These are phyloP conservation scores for Phylloporus sp. DNA, from an alignment of 768 basidiomycete genomes.

Conservation along the genomic window DNA sequence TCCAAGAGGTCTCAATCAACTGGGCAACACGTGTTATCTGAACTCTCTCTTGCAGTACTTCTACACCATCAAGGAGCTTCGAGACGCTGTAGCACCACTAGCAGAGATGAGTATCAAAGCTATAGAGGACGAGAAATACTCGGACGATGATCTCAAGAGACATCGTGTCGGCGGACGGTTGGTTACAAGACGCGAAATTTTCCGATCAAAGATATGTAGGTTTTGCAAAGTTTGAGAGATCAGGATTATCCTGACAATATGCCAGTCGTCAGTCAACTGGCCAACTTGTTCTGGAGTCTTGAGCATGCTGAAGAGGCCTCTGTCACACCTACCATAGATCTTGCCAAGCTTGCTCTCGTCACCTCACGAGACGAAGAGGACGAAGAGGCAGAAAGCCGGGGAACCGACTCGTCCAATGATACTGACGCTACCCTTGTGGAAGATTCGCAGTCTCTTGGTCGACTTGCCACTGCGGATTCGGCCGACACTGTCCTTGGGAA, in stretches of 20 bases:
- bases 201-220: slow-evolving; percentile 82
- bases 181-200: slow-evolving; percentile 76
- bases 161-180: slow-evolving; percentile 86
- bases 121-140: slow-evolving; percentile 65
- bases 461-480: slow-evolving; percentile 27
- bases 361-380: slow-evolving; percentile 90
- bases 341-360: slow-evolving; percentile 88
- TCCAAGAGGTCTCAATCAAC: slow-evolving; percentile 83
- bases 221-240: slow-evolving; percentile 6
- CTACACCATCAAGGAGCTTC: slow-evolving; percentile 90
- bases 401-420: slow-evolving; percentile 80
- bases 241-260: slow-evolving; percentile 10
- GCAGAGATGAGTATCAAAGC: slow-evolving; percentile 51
- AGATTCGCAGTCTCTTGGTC: slow-evolving; percentile 44
- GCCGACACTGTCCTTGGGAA: slow-evolving; percentile 66
- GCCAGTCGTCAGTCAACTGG: slow-evolving; percentile 76
- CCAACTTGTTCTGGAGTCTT: slow-evolving; percentile 72
- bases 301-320: slow-evolving; percentile 61
- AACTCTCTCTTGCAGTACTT: slow-evolving; percentile 85
- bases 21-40: slow-evolving; percentile 85
- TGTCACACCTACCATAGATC: slow-evolving; percentile 79
- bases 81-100: slow-evolving; percentile 67
- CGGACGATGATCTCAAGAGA: slow-evolving; percentile 76
- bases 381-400: slow-evolving; percentile 66
- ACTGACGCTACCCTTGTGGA: slow-evolving; percentile 88